phyloP scores from a whole-genome alignment of 2,329 filamentous ascomycete species.

The Fusarium nisikadoi region DNA sequence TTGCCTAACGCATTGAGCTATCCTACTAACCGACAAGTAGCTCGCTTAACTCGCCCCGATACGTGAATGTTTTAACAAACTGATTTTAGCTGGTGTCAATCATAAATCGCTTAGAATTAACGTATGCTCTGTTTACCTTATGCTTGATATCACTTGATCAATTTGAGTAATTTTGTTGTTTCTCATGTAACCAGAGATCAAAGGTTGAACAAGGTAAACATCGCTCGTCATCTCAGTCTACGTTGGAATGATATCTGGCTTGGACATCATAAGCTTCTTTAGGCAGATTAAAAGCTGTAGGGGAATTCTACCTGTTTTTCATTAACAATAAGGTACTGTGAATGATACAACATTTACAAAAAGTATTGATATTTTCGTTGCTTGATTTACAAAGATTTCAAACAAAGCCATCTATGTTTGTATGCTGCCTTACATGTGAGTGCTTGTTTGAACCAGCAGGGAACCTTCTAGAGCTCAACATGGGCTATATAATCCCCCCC shows the following conservation, averaged over 20 bases:
- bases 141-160: background rate
- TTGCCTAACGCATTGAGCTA: background rate
- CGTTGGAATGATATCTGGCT: accelerated
- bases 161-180: background rate
- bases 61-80: background rate
- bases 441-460: no score
- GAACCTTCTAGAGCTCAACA: background rate
- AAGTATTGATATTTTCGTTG: background rate
- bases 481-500: accelerated
- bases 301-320: background rate
- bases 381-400: background rate
- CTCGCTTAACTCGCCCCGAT: background rate
- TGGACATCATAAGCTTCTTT: background rate
- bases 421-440: background rate
- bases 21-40: background rate
- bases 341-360: accelerated
- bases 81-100: background rate
- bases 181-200: accelerated
- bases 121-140: no score
- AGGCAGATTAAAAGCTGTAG: background rate
- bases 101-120: no score
- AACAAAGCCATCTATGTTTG: background rate
- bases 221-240: accelerated
- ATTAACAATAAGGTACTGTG: background rate
- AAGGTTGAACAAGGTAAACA: accelerated